Base-by-base conservation (phyloP, 805 yeast genomes). In the Sugiyamaella valdiviana region DNA sequence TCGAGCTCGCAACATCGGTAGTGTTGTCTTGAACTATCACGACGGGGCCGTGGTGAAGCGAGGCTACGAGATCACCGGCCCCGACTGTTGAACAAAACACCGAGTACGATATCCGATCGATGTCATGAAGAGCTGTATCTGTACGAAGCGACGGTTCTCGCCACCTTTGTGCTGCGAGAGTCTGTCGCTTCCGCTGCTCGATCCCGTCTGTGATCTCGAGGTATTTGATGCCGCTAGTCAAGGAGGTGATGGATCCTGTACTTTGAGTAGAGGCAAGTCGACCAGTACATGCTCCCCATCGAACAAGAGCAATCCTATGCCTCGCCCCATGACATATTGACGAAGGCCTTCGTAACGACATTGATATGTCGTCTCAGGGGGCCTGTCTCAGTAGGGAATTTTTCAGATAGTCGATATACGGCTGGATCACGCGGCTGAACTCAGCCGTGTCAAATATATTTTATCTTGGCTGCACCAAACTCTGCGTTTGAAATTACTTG, bases 1-100 rank as follows among this genome's bases (percentile, higher is more conserved):
- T 41, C n/a, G 10, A 3, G n/a, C n/a, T n/a, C n/a, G 14, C 5
- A 5, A 3, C 14, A n/a, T 26, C 14, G 6, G 14, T n/a, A 4
- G 32, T 26, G 4, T 26, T 26, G 14, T 23, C 36, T 26, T 24
- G 26, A 6, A 46, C 16, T 16, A 46, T 29, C n/a, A 46, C 45
- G 5, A 46, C 32, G 2, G 50, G 50, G 24, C 50, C 50, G 5
- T 16, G n/a, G 19, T 46, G 19, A 17, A 35, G 32, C 2, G 41
- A 21, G 3, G 32, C 36, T 7, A 46, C 41, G 23, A 46, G 26
- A 21, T 46, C 50, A 6, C 50, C 50, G 3, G 26, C 21, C 20
- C 17, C 5, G 14, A 32, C 19, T 10, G 44, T 20, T 6, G 19
- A 5, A 29, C 24, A 15, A 10, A 41, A 23, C 6, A 24, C 44